phyloP scores from a whole-genome alignment of 306 rosid species.

The Astragalus membranaceus region DNA sequence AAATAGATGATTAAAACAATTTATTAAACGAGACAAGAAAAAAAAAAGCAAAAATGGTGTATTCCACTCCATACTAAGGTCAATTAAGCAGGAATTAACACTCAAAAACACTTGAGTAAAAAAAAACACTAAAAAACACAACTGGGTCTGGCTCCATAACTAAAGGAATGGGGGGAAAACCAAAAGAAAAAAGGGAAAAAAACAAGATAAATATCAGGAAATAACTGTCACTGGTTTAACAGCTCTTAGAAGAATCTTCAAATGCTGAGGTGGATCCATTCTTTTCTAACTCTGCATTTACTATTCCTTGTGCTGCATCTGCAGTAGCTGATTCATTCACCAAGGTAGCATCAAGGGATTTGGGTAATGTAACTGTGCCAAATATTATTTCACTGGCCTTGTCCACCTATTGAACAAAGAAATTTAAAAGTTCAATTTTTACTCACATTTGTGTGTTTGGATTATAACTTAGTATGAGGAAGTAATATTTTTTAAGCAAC shows the following conservation, averaged over 20 bases:
- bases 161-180: background rate
- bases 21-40: background rate
- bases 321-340: slow-evolving; percentile 15
- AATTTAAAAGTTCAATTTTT: background rate
- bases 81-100: background rate
- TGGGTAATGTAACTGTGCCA: slow-evolving; percentile 21
- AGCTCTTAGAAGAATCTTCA: slow-evolving; percentile 28
- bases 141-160: slow-evolving; percentile 8
- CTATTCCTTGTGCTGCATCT: slow-evolving; percentile 16
- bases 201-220: background rate
- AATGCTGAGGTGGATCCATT: slow-evolving; percentile 17
- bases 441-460: background rate
- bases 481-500: background rate
- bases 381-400: slow-evolving; percentile 15
- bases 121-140: background rate
- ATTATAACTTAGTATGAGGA: background rate
- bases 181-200: too few species aligned
- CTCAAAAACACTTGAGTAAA: background rate
- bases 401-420: slow-evolving; percentile 16
- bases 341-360: slow-evolving; percentile 27
- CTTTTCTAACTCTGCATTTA: slow-evolving; percentile 20
- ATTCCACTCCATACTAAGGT: slow-evolving; percentile 12
- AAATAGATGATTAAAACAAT: background rate
- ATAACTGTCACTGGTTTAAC: background rate
- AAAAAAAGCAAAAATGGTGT: background rate